These are phyloP conservation scores for Trichoderma endophyticum DNA, from an alignment of 2,329 filamentous ascomycete species.

Conservation along the genomic window DNA sequence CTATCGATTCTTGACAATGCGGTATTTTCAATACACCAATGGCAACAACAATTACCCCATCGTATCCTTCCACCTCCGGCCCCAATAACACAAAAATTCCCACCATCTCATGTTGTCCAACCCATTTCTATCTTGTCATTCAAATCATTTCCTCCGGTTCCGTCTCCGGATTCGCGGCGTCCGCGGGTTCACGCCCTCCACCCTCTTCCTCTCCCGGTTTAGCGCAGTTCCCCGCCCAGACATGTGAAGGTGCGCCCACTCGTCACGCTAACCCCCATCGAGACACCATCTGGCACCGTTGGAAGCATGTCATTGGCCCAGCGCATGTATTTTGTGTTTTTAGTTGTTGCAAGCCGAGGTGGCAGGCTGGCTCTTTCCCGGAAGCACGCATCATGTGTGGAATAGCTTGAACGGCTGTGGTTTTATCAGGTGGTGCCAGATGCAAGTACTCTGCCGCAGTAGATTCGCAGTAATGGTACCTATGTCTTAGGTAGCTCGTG, in stretches of 20 bases:
- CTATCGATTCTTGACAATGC: background rate
- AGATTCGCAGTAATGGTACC: background rate
- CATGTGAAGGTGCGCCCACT: conserved; percentile 12
- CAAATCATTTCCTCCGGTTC: background rate
- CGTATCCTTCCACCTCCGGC: too few species aligned
- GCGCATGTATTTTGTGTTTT: background rate
- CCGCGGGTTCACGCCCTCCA: conserved; percentile 12
- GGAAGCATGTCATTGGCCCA: background rate
- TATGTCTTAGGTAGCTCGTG: background rate
- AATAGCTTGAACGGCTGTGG: background rate
- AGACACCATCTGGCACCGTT: background rate
- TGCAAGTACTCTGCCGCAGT: background rate
- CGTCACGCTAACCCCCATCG: background rate
- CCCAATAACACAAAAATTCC: background rate
- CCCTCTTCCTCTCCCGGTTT: background rate
- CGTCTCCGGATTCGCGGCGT: conserved; percentile 14
- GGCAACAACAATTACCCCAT: background rate
- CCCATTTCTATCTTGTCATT: background rate
- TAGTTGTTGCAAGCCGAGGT: background rate
- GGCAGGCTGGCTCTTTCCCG: conserved; percentile 8
- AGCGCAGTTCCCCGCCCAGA: background rate
- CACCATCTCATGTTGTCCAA: background rate
- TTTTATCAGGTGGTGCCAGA: background rate
- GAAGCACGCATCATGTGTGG: conserved; percentile 6
- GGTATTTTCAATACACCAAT: background rate